Evolutionary conservation across 108 stramenopile species (phyloP).

Genomic region (Nitzschia putrida): DNA sequence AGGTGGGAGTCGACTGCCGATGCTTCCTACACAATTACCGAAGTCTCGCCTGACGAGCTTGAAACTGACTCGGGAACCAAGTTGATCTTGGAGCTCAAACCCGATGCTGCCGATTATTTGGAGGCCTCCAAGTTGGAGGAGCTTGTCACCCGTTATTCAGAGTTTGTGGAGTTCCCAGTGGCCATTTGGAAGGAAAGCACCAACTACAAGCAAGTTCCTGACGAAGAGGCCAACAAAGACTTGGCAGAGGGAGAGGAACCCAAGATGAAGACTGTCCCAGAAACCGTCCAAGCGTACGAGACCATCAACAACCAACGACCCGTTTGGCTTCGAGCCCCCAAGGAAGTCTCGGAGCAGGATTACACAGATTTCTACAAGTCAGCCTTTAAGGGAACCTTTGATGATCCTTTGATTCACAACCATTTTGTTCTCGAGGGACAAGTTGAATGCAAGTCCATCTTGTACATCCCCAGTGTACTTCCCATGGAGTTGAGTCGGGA

Average conservation of each 20-base stretch:
- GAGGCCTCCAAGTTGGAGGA: slow-evolving; percentile 78
- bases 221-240: slow-evolving; percentile 93
- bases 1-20: slow-evolving; percentile 81
- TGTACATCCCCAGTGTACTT: slow-evolving; percentile 93
- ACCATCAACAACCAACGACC: slow-evolving; percentile 95
- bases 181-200: slow-evolving; percentile 93
- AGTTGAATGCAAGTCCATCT: slow-evolving; percentile 94
- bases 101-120: slow-evolving; percentile 79
- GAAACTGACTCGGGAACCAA: slow-evolving; percentile 76
- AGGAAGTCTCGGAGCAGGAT: slow-evolving; percentile 88
- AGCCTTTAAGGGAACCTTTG: slow-evolving; percentile 86
- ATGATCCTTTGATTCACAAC: slow-evolving; percentile 88
- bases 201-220: slow-evolving; percentile 92
- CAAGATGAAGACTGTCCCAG: slow-evolving; percentile 95
- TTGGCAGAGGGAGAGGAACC: slow-evolving; percentile 79
- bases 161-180: slow-evolving; percentile 97
- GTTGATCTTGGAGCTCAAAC: slow-evolving; percentile 87
- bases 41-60: slow-evolving; percentile 53
- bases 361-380: slow-evolving; percentile 96
- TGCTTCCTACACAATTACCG: slow-evolving; percentile 74
- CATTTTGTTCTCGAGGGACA: slow-evolving; percentile 98
- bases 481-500: slow-evolving; percentile 94
- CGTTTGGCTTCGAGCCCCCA: slow-evolving; percentile 93
- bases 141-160: slow-evolving; percentile 85
- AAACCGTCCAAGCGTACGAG: slow-evolving; percentile 84